These are phyloP conservation scores for Aplosporella prunicola DNA, from an alignment of 2,329 filamentous ascomycete species.

Conservation along the genomic window DNA sequence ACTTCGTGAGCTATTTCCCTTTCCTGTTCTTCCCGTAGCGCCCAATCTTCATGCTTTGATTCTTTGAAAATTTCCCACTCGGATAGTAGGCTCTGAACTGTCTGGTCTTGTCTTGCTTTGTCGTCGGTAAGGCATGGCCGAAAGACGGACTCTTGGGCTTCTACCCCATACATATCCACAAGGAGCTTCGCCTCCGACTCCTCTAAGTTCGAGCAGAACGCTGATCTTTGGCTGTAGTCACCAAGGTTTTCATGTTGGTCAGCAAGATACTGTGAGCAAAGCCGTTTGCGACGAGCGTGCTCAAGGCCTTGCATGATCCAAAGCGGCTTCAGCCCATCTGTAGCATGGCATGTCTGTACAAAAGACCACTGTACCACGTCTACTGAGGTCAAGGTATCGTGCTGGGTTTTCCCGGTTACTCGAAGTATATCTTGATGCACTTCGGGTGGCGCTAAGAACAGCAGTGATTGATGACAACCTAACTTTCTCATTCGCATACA, in stretches of 20 bases:
- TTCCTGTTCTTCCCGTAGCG: conserved; percentile 32
- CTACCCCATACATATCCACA: conserved; percentile 42
- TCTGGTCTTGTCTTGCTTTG: not conserved
- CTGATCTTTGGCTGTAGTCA: not conserved
- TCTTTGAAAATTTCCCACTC: not conserved
- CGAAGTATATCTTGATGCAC: conserved; percentile 43
- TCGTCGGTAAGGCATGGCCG: not conserved
- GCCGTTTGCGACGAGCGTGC: not conserved
- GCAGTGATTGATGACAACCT: conserved; percentile 35
- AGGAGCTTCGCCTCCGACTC: conserved; percentile 48
- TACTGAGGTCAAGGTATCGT: not conserved
- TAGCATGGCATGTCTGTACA: not conserved
- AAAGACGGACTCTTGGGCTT: conserved; percentile 12
- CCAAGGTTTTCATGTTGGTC: not conserved
- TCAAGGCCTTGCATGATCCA: conserved; percentile 3
- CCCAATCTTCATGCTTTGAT: not conserved
- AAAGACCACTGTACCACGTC: conserved; percentile 4
- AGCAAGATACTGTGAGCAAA: not conserved
- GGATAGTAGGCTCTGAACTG: not conserved
- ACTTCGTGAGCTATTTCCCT: conserved; percentile 48
- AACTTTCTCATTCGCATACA: conserved; percentile 7
- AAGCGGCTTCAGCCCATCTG: not conserved
- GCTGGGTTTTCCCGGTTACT: not conserved
- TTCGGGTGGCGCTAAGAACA: conserved; percentile 31
- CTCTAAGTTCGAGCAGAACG: not conserved